phyloP scores from a whole-genome alignment of 371 early-diverging fungal genomes.

The Dipsacomyces acuminosporus region DNA sequence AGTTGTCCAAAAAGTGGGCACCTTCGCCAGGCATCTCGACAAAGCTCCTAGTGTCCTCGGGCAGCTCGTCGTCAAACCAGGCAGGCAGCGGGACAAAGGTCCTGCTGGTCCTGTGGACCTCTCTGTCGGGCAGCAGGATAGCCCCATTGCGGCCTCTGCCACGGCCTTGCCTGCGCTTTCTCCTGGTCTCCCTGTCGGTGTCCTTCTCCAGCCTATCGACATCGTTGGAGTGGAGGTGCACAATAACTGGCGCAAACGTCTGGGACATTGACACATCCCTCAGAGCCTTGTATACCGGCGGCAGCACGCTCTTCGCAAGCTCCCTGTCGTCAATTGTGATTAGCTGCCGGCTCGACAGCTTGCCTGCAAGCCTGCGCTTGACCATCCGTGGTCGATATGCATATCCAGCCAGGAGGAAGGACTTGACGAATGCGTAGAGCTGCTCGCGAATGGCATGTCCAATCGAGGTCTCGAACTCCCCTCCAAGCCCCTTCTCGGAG shows the following conservation, averaged over 20 bases:
- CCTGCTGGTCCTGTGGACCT: slow-evolving; percentile 37
- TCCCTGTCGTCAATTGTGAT: slow-evolving; percentile 68
- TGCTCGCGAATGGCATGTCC: slow-evolving; percentile 95
- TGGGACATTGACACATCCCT: slow-evolving; percentile 54
- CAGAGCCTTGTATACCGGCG: slow-evolving; percentile 52
- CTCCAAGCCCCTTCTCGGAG: slow-evolving; percentile 41
- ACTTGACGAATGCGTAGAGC: slow-evolving; percentile 74
- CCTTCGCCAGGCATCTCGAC: slow-evolving; percentile 40
- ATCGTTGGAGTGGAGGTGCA: slow-evolving; percentile 66
- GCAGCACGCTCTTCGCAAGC: slow-evolving; percentile 63
- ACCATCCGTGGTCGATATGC: slow-evolving; percentile 33
- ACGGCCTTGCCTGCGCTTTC: slow-evolving; percentile 79
- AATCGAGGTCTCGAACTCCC: slow-evolving; percentile 68
- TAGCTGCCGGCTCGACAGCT: background rate
- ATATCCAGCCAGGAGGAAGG: slow-evolving; percentile 76
- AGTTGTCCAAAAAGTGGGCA: slow-evolving; percentile 39
- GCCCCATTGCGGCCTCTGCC: slow-evolving; percentile 52
- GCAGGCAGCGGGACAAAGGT: slow-evolving; percentile 34
- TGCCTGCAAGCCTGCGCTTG: background rate
- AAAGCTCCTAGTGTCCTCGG: slow-evolving; percentile 38
- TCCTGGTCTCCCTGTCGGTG: slow-evolving; percentile 68
- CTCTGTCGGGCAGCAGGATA: slow-evolving; percentile 26
- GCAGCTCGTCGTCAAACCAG: slow-evolving; percentile 45
- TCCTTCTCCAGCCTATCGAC: slow-evolving; percentile 75
- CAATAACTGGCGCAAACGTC: slow-evolving; percentile 60